A percentile compares a stretch with the other conserved stretches of the same genome.
Conservation (phyloP, 257 asterid genomes). For the Gentiana macrophylla region DNA sequence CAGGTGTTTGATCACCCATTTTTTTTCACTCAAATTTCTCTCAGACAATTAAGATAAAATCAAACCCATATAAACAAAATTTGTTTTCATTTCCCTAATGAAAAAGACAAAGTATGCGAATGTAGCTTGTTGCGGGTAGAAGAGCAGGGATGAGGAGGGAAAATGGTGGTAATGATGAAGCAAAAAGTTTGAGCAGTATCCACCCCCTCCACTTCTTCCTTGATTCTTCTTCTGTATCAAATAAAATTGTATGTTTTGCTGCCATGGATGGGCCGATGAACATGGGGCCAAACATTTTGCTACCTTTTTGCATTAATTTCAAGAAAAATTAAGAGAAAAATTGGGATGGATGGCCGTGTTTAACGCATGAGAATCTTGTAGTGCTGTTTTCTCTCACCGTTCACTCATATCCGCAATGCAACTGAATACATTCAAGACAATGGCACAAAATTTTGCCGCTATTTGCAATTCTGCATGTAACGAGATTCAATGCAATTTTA, state of each 20-base stretch:
- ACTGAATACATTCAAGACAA: no score
- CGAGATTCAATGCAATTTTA: no score
- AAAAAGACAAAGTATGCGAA: neutral
- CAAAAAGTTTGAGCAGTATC: neutral
- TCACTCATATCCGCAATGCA: no score
- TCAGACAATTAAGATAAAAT: neutral
- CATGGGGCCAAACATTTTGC: neutral
- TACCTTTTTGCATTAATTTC: neutral
- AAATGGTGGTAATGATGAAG: neutral
- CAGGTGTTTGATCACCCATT: conserved; percentile 8
- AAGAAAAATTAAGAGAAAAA: no score
- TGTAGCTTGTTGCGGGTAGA: neutral
- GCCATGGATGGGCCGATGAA: neutral
- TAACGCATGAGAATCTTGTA: conserved; percentile 4
- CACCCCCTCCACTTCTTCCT: conserved; percentile 5
- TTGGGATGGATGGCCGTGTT: conserved; percentile 16
- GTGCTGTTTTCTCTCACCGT: no score
- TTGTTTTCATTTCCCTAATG: neutral
- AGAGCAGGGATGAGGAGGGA: conserved; percentile 7
- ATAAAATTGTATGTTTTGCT: neutral
- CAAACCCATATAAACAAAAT: neutral
- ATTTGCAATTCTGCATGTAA: no score
- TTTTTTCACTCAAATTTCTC: neutral
- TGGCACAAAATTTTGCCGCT: no score
- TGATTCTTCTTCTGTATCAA: neutral